phyloP scores from a whole-genome alignment of 2,329 filamentous ascomycete genomes.

The Rachicladosporium sp. region DNA sequence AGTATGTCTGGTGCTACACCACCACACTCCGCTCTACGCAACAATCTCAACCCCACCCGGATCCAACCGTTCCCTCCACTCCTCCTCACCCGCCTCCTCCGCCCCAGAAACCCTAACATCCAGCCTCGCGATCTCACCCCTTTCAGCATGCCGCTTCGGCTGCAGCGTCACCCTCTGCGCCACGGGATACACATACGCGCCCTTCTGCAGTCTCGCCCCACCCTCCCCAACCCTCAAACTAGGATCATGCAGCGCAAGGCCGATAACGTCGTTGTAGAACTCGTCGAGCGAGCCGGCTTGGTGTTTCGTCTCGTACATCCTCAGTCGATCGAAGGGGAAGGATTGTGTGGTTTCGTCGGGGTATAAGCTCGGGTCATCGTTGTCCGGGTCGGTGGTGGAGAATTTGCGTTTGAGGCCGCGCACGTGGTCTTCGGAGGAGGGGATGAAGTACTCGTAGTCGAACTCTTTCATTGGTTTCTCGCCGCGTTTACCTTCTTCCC shows the following conservation, averaged over 20 bases:
- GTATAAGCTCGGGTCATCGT: conserved; percentile 42
- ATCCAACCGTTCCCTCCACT: conserved; percentile 42
- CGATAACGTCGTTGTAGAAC: conserved; percentile 43
- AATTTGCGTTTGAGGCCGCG: conserved; percentile 45
- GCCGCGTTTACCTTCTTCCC: conserved; percentile 36
- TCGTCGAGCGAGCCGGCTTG: conserved; percentile 40
- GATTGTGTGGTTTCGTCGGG: conserved; percentile 26
- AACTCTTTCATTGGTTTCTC: conserved; percentile 42
- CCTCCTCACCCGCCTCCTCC: conserved; percentile 25
- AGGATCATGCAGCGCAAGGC: conserved; percentile 45
- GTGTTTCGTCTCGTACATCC: conserved; percentile 48
- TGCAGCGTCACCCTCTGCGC: conserved; percentile 41
- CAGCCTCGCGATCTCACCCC: conserved; percentile 9
- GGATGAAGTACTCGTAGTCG: conserved; percentile 50
- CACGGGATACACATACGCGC: conserved; percentile 52
- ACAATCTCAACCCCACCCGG: conserved; percentile 3
- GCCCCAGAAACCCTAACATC: no score
- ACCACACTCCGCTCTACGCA: no score
- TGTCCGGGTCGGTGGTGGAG: conserved; percentile 39
- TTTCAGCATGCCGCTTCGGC: conserved; percentile 27
- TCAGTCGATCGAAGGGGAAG: conserved; percentile 45
- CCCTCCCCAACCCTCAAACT: conserved; percentile 20
- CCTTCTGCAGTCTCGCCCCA: conserved; percentile 31
- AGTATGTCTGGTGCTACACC: no score
- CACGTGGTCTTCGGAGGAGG: conserved; percentile 35